Evolutionary conservation across 225 moss, liverwort and hornwort genomes (phyloP).

Genomic region (Marchantia paleacea): DNA sequence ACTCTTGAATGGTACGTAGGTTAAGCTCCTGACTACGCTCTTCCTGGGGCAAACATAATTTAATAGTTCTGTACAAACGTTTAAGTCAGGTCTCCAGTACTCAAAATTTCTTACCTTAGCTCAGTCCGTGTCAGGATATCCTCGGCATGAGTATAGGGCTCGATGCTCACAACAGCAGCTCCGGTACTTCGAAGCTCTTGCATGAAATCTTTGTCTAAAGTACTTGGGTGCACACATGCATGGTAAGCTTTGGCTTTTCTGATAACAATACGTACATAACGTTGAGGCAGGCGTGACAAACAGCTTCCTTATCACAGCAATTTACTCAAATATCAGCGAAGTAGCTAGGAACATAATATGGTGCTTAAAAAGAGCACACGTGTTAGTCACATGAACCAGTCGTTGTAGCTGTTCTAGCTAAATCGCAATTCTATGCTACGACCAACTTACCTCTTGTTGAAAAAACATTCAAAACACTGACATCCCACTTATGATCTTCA

Average conservation of each 20-base stretch:
- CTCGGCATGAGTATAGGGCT: conserved; percentile 65
- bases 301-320: neutral
- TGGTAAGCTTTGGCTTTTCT: conserved; percentile 84
- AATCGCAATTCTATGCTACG: neutral
- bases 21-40: neutral
- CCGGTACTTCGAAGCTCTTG: conserved; percentile 53
- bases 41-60: neutral
- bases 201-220: conserved; percentile 61
- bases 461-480: neutral
- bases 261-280: neutral
- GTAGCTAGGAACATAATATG: neutral
- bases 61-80: neutral
- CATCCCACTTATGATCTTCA: neutral
- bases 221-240: conserved; percentile 80
- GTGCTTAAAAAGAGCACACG: neutral
- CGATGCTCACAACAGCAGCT: conserved; percentile 69
- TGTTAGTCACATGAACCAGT: neutral
- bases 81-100: neutral
- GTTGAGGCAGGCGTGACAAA: neutral
- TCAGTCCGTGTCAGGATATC: conserved; percentile 59
- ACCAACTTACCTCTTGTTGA: neutral
- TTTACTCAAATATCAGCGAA: neutral
- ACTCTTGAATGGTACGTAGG: neutral
- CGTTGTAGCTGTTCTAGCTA: neutral
- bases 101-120: conserved; percentile 50